These are phyloP conservation scores for Cladosporium sp. DNA, from an alignment of 2,329 filamentous ascomycete species.

Conservation along the genomic window DNA sequence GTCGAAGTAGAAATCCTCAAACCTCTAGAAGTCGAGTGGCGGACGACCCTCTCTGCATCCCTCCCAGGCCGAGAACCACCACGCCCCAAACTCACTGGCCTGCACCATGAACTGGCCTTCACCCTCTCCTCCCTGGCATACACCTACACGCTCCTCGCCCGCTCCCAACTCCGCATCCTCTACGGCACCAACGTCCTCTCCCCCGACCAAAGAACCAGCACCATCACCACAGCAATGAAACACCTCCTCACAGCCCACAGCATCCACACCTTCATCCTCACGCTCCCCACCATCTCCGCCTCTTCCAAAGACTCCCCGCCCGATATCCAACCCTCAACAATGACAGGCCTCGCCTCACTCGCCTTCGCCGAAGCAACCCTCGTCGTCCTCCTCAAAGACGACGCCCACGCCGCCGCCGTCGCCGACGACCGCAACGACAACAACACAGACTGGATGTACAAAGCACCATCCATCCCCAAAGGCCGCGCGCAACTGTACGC, in stretches of 20 bases:
- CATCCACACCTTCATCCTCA: slow-evolving; percentile 66
- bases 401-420: slow-evolving; percentile 81
- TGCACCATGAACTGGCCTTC: slow-evolving; percentile 83
- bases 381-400: slow-evolving; percentile 86
- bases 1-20: slow-evolving; percentile 65
- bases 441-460: slow-evolving; percentile 96
- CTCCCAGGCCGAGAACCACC: slow-evolving; percentile 61
- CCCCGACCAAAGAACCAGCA: slow-evolving; percentile 62
- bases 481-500: slow-evolving; percentile 86
- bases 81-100: slow-evolving; percentile 64
- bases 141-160: slow-evolving; percentile 67
- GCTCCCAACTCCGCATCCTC: slow-evolving; percentile 67
- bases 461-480: slow-evolving; percentile 79
- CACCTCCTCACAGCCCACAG: slow-evolving; percentile 73
- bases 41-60: slow-evolving; percentile 66
- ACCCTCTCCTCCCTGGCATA: slow-evolving; percentile 72
- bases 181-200: slow-evolving; percentile 63
- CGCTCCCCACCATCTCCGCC: slow-evolving; percentile 46
- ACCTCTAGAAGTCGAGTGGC: slow-evolving; percentile 72
- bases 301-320: slow-evolving; percentile 32
- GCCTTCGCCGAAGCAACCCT: slow-evolving; percentile 85
- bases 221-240: slow-evolving; percentile 71
- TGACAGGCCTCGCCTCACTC: slow-evolving; percentile 51
- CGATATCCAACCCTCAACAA: slow-evolving; percentile 42
- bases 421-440: slow-evolving; percentile 76